Conservation (phyloP, 2,329 filamentous ascomycete genomes). For the Cladorrhinum sp. region DNA sequence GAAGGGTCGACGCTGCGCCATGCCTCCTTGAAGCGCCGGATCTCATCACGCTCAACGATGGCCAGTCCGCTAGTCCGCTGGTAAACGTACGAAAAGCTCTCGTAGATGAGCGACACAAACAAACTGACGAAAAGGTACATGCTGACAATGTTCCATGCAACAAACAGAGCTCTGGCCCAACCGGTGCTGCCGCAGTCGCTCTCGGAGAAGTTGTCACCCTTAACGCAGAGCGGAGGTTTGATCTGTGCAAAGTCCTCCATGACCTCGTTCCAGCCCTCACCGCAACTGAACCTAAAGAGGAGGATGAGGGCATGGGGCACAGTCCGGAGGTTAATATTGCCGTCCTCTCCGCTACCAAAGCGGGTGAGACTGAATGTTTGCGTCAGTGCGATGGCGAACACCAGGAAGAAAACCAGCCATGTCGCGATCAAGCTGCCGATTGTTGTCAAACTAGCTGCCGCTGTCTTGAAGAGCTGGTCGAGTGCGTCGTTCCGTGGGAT, state of each 20-base stretch:
- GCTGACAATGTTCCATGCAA: conserved; percentile 97
- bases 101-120: conserved; percentile 97
- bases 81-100: conserved; percentile 99
- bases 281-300: conserved; percentile 87
- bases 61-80: conserved; percentile 92
- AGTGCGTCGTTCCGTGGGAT: conserved; percentile 96
- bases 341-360: conserved; percentile 69
- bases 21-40: conserved; percentile 94
- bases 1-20: conserved; percentile 95
- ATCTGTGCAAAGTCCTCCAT: conserved; percentile 95
- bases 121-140: conserved; percentile 99
- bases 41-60: conserved; percentile 86
- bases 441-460: conserved; percentile 83
- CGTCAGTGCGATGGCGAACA: conserved; percentile 93
- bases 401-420: conserved; percentile 94
- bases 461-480: conserved; percentile 98
- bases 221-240: conserved; percentile 75
- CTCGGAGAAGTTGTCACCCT: conserved; percentile 67
- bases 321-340: conserved; percentile 87
- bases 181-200: conserved; percentile 89
- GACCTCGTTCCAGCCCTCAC: conserved; percentile 92
- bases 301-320: conserved; percentile 92
- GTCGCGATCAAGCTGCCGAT: conserved; percentile 92
- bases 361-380: conserved; percentile 94
- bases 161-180: conserved; percentile 88